Evolutionary conservation across 1,284 basidiomycete species (phyloP), one percentile per base, ranked within the genome.

Genomic region (Leccinum pseudoinsigne): DNA sequence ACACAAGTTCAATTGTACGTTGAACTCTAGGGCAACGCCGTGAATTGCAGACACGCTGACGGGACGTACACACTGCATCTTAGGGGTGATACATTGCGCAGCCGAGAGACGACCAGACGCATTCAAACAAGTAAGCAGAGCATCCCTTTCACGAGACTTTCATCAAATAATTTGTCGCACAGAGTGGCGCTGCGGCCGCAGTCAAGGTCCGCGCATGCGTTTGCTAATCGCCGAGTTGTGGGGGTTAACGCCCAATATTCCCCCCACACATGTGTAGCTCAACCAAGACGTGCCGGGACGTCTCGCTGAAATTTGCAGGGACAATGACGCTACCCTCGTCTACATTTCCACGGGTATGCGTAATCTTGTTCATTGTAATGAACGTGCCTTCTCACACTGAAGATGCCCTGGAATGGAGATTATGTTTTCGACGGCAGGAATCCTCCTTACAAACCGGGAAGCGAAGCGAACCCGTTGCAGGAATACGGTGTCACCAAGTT

Each of bases 361-460:
- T 40, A 40, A 6, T 36, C 42, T n/a, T 34, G 26, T 28, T 31
- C n/a, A 16, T 55, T 31, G 23, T 53, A 36, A 45, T 50, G 12
- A 55, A 28, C 51, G 55, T 34, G 18, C 21, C 42, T 64, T 72
- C 60, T 63, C 57, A 73, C 55, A 45, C 23, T 26, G 55, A 60
- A 58, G 38, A 7, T 40, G 21, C 62, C 57, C 57, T 51, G 51
- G 16, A 65, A 56, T 47, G 61, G 70, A 88, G 92, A 94, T 76
- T 94, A 94, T 73, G 92, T 95, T 12, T 94, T 95, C 68, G 90
- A 93, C 67, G 93, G 93, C 5, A 87, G 83, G n/a, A 85, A 86
- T 1, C 90, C 93, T 2, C 90, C 90, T 1, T 94, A 94, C 74
- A 80, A 82, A 3, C 88, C 91, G 0, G 80, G 80, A 5, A 83